Evolutionary conservation across 2,329 filamentous ascomycete species (phyloP), one percentile per base, ranked within the genome.

Genomic region (Incumbomyces lentus): DNA sequence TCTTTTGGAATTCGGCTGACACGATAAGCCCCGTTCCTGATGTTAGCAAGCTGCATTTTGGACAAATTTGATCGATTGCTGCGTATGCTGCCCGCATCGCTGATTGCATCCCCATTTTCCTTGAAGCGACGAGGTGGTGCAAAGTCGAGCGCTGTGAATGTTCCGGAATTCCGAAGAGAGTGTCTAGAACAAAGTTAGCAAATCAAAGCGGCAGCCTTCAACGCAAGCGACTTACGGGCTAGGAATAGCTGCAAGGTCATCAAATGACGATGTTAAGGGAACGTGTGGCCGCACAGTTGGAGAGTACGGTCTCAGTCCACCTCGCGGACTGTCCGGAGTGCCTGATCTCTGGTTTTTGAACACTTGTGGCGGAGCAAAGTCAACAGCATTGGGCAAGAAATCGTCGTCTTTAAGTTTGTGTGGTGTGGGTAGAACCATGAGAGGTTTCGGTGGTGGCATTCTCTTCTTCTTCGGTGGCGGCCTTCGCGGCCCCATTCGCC

Each of bases 1-100:
- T 89, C 86, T 48, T 79, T 81, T 0, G 89, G 88, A 50, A 95
- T 75, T 41, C 85, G 81, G 61, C 86, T 92, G 54, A 95, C 79
- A 52, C 89, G 84, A 59, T 93, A 90, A 38, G 87, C 88, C 54
- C 89, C 89, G 48, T 70, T 76, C 54, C 88, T 84, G 58, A 95
- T 81, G 58, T 86, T 83, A 50, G 79, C 71, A 43, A 79, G 68
- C 60, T 88, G 78, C 43, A 74, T 68, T 3, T 78, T 73, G 4
- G 86, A 93, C 57, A 94, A 81, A 42, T 84, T 87, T 36, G 81
- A 86, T 41, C 79, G 76, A 68, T 86, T 86, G 65, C 85, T 86
- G 57, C 75, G 75, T 40, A 72, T 70, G 51, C 68, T 71, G 44
- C 69, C 69, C 2, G 68, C 59, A 44, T 72, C 69, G 50, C 68